Evolutionary conservation across 495 filamentous ascomycete genomes (phyloP), one percentile per base, ranked within the genome.

Genomic region (Paragyromitra xinjiangensis): DNA sequence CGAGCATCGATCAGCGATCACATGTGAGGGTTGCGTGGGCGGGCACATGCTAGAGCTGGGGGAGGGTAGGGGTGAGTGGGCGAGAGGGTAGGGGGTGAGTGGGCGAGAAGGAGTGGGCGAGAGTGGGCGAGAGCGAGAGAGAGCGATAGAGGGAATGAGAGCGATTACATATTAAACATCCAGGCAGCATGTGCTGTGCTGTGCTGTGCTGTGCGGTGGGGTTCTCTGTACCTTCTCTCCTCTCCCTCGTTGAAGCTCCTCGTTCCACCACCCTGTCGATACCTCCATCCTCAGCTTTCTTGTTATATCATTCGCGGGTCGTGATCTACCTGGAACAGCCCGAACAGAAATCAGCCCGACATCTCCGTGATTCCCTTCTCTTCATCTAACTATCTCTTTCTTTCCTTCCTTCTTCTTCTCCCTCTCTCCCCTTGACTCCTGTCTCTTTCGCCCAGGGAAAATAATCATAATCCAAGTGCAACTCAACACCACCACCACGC

Each of bases 1-100:
- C 45, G 22, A 58, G 39, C 39, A 68, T 55, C 63, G 64, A 69
- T 69, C 64, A 76, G 45, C 74, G 74, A 77, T 77, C 74, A 77
- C 74, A 77, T 77, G 74, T 73, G 71, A 16, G 19, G 48, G 16
- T 51, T 51, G 69, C 29, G 69, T 64, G 48, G 22, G 22, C 56
- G 73, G 58, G 67, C 74, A 77, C 74, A 77, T 77, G 74, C 69
- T 34, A 77, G 64, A 59, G 42, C 40, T 2, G 16, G 34, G 26
- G 2, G 61, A 22, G 6, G 37, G 14, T 39, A 16, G 19, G 39
- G 14, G 14, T 11, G 14, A 11, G 29, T 72, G 14, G 6, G 12
- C 5, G 2, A n/a, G 34, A 12, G 2, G 8, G 69, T 24, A 11
- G 9, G 8, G 53, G 22, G 29, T 1, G 34, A 6, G 29, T 3